Conservation (phyloP, 164 flowering plant species). For the Stephania yunnanensis region DNA sequence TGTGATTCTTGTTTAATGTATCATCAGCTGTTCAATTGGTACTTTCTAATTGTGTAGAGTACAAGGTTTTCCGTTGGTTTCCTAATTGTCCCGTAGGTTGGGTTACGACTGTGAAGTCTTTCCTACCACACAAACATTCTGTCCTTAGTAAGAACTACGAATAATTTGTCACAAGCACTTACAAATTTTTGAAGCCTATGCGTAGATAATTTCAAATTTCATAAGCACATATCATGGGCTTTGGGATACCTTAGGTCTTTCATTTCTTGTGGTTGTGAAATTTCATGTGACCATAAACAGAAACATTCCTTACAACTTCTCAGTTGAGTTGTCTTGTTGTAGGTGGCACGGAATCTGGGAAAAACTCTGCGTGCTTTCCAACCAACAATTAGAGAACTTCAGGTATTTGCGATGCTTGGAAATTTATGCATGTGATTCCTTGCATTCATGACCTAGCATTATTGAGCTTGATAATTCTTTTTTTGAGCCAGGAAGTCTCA, state of each 20-base stretch:
- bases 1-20: no score
- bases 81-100: not conserved
- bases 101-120: not conserved
- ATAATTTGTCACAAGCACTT: not conserved
- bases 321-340: conserved; percentile 15
- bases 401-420: conserved; percentile 37
- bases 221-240: not conserved
- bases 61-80: not conserved
- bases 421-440: not conserved
- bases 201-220: not conserved
- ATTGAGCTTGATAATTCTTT: conserved; percentile 1
- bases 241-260: not conserved
- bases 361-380: conserved; percentile 90
- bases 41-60: not conserved
- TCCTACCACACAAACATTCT: not conserved
- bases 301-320: conserved; percentile 2
- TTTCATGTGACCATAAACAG: not conserved
- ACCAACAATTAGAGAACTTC: conserved; percentile 94
- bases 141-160: not conserved
- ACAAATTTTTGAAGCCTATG: not conserved
- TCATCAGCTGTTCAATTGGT: not conserved
- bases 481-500: conserved; percentile 69
- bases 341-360: conserved; percentile 95
- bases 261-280: not conserved
- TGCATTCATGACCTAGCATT: not conserved